A percentile compares a stretch with the other conserved stretches of the same genome.
Conservation (phyloP, 208 protist genomes). For the Spongospora subterranea region DNA sequence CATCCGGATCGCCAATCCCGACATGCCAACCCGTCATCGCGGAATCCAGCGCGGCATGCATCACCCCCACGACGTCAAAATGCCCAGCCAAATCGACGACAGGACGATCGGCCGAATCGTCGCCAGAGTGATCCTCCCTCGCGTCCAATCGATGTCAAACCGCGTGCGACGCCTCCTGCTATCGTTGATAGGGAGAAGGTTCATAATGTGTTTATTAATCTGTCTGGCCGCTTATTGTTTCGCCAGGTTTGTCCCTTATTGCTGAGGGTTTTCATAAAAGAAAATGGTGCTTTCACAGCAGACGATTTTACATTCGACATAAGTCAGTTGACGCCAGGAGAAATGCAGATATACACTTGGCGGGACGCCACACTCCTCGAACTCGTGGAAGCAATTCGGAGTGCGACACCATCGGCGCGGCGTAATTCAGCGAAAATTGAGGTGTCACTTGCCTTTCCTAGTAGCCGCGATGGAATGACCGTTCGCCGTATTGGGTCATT, state of each 20-base stretch:
- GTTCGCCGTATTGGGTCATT: slow-evolving; percentile 3
- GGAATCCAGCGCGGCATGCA: no score
- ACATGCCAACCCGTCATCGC: no score
- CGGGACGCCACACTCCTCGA: slow-evolving; percentile 39
- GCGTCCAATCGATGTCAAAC: no score
- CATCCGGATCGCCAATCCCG: no score
- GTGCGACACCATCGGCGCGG: slow-evolving; percentile 19
- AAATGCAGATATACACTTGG: slow-evolving; percentile 44
- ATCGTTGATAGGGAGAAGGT: background rate
- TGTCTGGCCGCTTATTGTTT: background rate
- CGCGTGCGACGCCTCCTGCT: background rate
- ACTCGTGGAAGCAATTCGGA: slow-evolving; percentile 29
- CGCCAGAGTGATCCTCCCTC: no score
- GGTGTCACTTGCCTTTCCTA: slow-evolving; percentile 5
- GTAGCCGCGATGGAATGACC: background rate
- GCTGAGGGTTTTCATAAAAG: slow-evolving; percentile 41
- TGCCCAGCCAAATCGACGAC: no score
- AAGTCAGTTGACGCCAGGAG: background rate
- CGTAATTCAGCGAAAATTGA: slow-evolving; percentile 4
- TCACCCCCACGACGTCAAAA: no score
- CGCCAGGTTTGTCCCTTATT: slow-evolving; percentile 19
- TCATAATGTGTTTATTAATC: background rate
- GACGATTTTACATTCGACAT: slow-evolving; percentile 11
- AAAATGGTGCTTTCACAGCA: background rate
- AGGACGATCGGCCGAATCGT: no score